Base-by-base conservation (phyloP, 257 asterid species). In the Sherardia arvensis region DNA sequence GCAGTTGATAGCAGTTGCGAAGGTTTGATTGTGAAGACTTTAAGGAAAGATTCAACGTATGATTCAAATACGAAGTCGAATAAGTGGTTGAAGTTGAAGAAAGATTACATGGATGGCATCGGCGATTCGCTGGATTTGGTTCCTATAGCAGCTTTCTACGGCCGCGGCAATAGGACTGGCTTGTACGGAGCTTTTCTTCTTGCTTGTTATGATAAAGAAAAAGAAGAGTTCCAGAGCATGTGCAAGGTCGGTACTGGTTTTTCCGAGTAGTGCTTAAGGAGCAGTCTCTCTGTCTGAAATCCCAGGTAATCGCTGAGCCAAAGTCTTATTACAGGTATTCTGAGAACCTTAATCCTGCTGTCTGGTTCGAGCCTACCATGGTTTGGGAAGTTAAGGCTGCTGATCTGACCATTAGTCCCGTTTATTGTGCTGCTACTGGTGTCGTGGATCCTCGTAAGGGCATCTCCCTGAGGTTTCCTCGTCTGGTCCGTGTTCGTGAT, bases 321-420 rank as follows among this genome's bases (percentile, higher is more conserved):
- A 93, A 93, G 95, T 72, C 96, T 61, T 93, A 85, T 77, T 93
- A 83, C 77, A 85, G 96, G 74, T 85, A 80, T 74, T 73, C 91
- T 4, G 99, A 87, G 66, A 71, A 83, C 54, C 62, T 80, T 66
- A 78, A 75, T 69, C 99, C 99, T 53, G 99, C 90, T 83, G 95
- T 93, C 48, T 93, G 99, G 99, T 93, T 90, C 74, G 99, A 93
- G 74, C 89, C 97, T 29, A 77, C 85, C 20, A 90, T 87, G 97
- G 99, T 90, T 65, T 93, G 99, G 96, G 99, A 93, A 80, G 97
- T 93, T 62, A 93, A 93, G 83, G 97, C 99, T 43, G 95, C 99
- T 38, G 99, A 93, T 76, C 91, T 93, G 61, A 90, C 97, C 55
- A 84, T 93, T 66, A 90, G 99, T 81, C 96, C 95, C 8, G 98